Percentiles rank a stretch among this genome's conserved stretches.
Conservation (phyloP, 305 asterid genomes). For the Fraxinus greggii region DNA sequence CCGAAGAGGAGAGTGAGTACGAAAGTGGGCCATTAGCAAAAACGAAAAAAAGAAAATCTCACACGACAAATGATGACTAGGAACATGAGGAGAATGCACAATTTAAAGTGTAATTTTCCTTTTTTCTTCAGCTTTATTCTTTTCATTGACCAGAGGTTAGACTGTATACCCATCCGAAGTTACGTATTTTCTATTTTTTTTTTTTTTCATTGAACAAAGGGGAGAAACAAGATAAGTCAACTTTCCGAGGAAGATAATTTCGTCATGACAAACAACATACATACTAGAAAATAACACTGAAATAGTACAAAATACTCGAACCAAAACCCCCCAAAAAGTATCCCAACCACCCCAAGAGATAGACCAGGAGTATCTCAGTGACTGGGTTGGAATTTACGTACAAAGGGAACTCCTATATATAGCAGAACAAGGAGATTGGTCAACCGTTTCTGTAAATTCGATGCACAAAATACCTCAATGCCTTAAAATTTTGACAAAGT, state of each 20-base stretch:
- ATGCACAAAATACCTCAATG: background rate
- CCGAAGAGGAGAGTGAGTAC: background rate
- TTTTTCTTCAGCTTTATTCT: background rate
- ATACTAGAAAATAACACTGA: background rate
- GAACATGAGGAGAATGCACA: background rate
- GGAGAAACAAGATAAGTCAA: background rate
- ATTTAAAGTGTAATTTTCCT: background rate
- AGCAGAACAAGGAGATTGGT: background rate
- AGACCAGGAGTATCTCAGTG: background rate
- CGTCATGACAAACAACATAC: background rate
- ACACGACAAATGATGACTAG: background rate
- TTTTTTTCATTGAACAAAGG: background rate
- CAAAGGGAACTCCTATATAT: background rate
- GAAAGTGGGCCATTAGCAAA: background rate
- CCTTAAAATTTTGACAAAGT: background rate
- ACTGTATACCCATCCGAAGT: background rate
- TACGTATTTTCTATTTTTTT: no score
- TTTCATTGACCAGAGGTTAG: background rate
- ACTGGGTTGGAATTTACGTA: background rate
- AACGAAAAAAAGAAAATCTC: background rate
- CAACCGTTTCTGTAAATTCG: background rate
- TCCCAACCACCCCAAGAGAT: background rate
- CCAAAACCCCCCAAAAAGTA: background rate
- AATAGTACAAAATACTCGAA: background rate
- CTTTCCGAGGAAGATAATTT: background rate